These are phyloP conservation scores for Hibiscus trionum DNA, from an alignment of 345 rosid genomes.

Conservation along the genomic window DNA sequence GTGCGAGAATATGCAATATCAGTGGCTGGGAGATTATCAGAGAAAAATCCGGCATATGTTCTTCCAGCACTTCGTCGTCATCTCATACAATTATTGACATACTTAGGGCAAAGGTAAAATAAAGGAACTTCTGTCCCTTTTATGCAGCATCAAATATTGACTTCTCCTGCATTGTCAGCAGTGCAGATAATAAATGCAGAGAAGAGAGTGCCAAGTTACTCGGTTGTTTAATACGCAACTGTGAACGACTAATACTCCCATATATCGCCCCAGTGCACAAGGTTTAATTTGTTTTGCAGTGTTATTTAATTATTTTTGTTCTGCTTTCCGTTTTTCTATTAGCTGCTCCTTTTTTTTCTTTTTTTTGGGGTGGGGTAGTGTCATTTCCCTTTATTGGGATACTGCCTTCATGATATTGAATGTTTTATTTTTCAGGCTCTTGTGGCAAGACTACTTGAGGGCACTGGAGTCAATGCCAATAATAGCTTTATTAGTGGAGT, in stretches of 20 bases:
- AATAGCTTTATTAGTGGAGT: slow-evolving; percentile 87
- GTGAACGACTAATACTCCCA: slow-evolving; percentile 85
- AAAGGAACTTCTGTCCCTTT: background rate
- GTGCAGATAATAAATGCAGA: slow-evolving; percentile 94
- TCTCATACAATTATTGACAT: slow-evolving; percentile 91
- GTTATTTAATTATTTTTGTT: slow-evolving; percentile 12
- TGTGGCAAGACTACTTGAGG: slow-evolving; percentile 82
- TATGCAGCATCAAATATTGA: slow-evolving; percentile 23
- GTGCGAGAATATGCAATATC: slow-evolving; percentile 96
- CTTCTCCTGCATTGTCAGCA: slow-evolving; percentile 51
- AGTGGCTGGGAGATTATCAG: slow-evolving; percentile 89
- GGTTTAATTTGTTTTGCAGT: slow-evolving; percentile 37
- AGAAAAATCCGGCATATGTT: slow-evolving; percentile 97
- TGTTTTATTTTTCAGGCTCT: slow-evolving; percentile 64
- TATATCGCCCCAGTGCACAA: slow-evolving; percentile 94
- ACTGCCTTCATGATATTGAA: slow-evolving; percentile 1
- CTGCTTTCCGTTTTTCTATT: slow-evolving; percentile 3
- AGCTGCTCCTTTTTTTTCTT: background rate
- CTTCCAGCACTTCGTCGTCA: slow-evolving; percentile 99
- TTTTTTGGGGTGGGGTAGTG: background rate
- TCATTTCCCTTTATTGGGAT: background rate
- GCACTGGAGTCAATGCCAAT: slow-evolving; percentile 78
- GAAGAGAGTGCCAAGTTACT: slow-evolving; percentile 98
- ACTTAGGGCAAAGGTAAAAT: slow-evolving; percentile 83
- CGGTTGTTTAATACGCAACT: slow-evolving; percentile 93